Evolutionary conservation across 129 eudicot genomes (phyloP).

Genomic region (Saussurea involucrata): DNA sequence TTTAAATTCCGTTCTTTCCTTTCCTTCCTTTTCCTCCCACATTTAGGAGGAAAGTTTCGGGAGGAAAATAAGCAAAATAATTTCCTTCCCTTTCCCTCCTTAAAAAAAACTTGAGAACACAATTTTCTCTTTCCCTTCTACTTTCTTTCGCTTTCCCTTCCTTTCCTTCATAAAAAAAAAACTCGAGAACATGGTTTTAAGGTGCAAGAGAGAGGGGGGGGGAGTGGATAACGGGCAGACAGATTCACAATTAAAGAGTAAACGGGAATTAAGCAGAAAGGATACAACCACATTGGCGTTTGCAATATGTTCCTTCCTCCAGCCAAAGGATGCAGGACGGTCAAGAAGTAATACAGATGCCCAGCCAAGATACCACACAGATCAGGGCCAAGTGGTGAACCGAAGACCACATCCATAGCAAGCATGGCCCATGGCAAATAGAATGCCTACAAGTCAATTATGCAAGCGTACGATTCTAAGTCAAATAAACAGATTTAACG

Average conservation of each 20-base stretch:
- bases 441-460: slow-evolving; percentile 51
- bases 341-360: slow-evolving; percentile 69
- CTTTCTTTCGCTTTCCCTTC: no score
- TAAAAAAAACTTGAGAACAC: no score
- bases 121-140: no score
- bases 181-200: no score
- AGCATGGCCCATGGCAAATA: slow-evolving; percentile 89
- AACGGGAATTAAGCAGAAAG: slow-evolving; percentile 26
- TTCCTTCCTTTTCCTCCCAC: no score
- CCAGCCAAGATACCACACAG: slow-evolving; percentile 72
- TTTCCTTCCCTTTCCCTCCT: no score
- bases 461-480: background rate
- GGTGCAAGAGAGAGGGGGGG: background rate
- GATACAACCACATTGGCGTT: slow-evolving; percentile 77
- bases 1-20: no score
- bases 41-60: no score
- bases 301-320: slow-evolving; percentile 58
- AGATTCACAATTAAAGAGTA: background rate
- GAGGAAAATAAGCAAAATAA: no score
- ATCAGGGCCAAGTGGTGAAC: slow-evolving; percentile 61
- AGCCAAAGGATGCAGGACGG: slow-evolving; percentile 78
- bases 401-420: slow-evolving; percentile 74
- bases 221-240: background rate
- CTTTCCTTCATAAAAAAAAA: no score
- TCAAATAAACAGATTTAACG: background rate